A percentile compares a stretch with the other conserved stretches of the same genome.
Conservation (phyloP, 1,139 yeast species). For the Candida tropicalis region DNA sequence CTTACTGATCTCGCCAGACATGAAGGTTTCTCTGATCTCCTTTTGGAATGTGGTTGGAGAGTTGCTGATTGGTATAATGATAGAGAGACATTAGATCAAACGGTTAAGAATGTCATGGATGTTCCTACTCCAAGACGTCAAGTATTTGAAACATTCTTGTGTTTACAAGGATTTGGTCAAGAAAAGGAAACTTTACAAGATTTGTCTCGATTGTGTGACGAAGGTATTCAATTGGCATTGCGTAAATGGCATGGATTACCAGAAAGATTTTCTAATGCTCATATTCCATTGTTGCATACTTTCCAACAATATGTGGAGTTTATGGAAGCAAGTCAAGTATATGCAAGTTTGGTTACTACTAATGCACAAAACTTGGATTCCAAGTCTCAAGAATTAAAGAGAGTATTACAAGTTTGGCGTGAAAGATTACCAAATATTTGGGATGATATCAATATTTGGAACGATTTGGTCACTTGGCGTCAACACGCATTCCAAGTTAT, state of each 20-base stretch:
- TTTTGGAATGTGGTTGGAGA: conserved; percentile 98
- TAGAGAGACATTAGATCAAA: conserved; percentile 90
- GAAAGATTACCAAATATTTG: conserved; percentile 93
- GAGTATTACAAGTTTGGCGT: conserved; percentile 96
- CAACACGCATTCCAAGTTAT: conserved; percentile 98
- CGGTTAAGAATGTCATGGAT: conserved; percentile 96
- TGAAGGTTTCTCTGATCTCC: conserved; percentile 93
- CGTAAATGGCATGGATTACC: conserved; percentile 96
- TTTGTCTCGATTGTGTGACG: conserved; percentile 86
- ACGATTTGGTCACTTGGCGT: conserved; percentile 96
- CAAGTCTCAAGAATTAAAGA: conserved; percentile 89
- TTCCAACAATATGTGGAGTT: conserved; percentile 98
- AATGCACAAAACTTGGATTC: conserved; percentile 90
- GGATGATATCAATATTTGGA: conserved; percentile 99
- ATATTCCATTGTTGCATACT: conserved; percentile 85
- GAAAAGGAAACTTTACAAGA: conserved; percentile 82
- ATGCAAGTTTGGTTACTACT: conserved; percentile 84
- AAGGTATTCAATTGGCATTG: conserved; percentile 90
- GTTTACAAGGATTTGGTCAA: conserved; percentile 91
- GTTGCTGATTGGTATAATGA: conserved; percentile 99
- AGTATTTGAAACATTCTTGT: conserved; percentile 89
- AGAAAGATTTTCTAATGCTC: conserved; percentile 76
- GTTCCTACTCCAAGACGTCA: conserved; percentile 98
- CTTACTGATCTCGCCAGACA: conserved; percentile 95
- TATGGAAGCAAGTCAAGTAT: conserved; percentile 96